A percentile compares a stretch with the other conserved stretches of the same genome.
phyloP scores from a whole-genome alignment of 768 basidiomycete species.

The Pleurotus djamor region DNA sequence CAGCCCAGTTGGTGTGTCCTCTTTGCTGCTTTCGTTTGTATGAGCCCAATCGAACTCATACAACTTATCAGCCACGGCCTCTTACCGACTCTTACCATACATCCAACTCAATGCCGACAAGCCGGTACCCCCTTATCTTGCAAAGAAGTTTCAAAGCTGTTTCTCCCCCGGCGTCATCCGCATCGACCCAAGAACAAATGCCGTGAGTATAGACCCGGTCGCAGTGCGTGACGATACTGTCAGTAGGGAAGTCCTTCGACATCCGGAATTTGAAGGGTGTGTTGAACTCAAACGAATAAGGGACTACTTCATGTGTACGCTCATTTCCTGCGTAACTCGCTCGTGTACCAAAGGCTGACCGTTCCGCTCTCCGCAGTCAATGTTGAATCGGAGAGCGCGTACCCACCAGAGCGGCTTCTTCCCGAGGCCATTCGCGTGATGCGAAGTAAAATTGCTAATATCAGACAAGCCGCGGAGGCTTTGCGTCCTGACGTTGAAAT shows the following conservation, averaged over 20 bases:
- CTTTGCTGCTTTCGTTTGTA: too few relatives aligned
- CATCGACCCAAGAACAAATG: slow-evolving; percentile 53
- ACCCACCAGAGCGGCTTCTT: slow-evolving; percentile 79
- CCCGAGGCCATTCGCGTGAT: slow-evolving; percentile 81
- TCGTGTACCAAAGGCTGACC: neutral
- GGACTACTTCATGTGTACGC: slow-evolving; percentile 91
- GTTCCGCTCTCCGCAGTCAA: slow-evolving; percentile 49
- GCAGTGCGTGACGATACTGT: slow-evolving; percentile 84
- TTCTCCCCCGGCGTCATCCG: slow-evolving; percentile 84
- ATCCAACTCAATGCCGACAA: slow-evolving; percentile 60
- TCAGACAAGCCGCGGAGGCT: slow-evolving; percentile 58
- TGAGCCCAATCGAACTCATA: neutral
- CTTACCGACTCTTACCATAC: slow-evolving; percentile 89
- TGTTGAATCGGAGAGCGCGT: slow-evolving; percentile 89
- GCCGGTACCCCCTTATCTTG: slow-evolving; percentile 73
- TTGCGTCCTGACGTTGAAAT: slow-evolving; percentile 52
- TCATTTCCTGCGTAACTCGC: slow-evolving; percentile 9
- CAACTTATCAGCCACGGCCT: slow-evolving; percentile 74
- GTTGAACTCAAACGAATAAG: slow-evolving; percentile 84
- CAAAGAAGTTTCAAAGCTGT: slow-evolving; percentile 81
- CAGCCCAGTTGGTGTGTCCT: slow-evolving; percentile 78
- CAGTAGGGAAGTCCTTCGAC: slow-evolving; percentile 87
- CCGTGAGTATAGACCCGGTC: slow-evolving; percentile 60
- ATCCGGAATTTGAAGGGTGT: slow-evolving; percentile 84
- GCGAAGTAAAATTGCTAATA: slow-evolving; percentile 68